Conservation (phyloP, 164 flowering plant species). For the Santalum album region DNA sequence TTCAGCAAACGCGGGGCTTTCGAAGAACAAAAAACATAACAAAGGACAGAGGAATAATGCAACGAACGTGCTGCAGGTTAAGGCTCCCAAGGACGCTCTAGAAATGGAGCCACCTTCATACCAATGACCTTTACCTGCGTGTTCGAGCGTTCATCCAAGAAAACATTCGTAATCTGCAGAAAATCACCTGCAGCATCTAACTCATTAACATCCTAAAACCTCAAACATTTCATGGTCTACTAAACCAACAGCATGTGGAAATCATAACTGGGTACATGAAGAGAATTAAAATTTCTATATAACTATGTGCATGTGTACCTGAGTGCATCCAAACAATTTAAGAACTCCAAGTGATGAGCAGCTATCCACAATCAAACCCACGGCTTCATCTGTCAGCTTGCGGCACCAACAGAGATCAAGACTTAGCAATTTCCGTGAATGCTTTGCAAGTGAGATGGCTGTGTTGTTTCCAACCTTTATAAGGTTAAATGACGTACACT, state of each 20-base stretch:
- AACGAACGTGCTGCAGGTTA: conserved; percentile 19
- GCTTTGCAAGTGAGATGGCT: conserved; percentile 51
- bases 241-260: not conserved
- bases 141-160: conserved; percentile 52
- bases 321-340: conserved; percentile 81
- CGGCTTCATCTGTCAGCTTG: conserved; percentile 49
- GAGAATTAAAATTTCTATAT: no score
- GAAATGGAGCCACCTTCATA: conserved; percentile 33
- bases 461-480: conserved; percentile 56
- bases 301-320: conserved; percentile 48
- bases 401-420: conserved; percentile 85
- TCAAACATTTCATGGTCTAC: not conserved
- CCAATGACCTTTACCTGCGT: conserved; percentile 39
- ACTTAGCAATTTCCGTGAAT: conserved; percentile 33
- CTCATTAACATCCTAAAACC: not conserved
- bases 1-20: not conserved
- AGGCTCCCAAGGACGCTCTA: conserved; percentile 23
- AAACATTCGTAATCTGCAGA: conserved; percentile 41
- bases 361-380: conserved; percentile 78
- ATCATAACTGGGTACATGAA: not conserved
- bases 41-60: conserved; percentile 20
- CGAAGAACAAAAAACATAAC: no score
- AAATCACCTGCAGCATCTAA: not conserved
- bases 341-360: conserved; percentile 54
- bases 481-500: not conserved